phyloP scores from a whole-genome alignment of 176 grass and related monocot species.

The Tuctoria greenei region DNA sequence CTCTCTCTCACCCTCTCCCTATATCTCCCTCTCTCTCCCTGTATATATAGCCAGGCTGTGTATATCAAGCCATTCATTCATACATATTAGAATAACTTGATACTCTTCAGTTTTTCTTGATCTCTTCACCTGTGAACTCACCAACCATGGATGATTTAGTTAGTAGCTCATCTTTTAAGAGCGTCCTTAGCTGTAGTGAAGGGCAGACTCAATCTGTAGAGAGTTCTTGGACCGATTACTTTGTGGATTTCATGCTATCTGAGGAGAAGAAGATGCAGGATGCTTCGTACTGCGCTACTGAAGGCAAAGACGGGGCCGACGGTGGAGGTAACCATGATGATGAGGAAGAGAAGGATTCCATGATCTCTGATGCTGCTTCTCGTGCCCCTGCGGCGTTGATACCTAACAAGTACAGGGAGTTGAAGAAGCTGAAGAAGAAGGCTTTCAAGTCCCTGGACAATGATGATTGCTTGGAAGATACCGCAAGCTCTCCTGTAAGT shows the following conservation, averaged over 20 bases:
- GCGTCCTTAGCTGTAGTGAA: conserved; percentile 42
- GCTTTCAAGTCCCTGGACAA: conserved; percentile 47
- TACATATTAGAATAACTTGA: conserved; percentile 27
- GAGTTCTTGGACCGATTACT: conserved; percentile 81
- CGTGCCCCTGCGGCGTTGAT: conserved; percentile 21
- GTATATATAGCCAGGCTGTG: conserved; percentile 48
- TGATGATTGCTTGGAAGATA: conserved; percentile 86
- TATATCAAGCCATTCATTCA: conserved; percentile 40
- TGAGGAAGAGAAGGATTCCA: conserved; percentile 40
- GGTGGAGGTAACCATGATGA: not conserved
- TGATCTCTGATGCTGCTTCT: conserved; percentile 74
- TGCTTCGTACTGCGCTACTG: conserved; percentile 30
- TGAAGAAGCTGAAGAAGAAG: conserved; percentile 73
- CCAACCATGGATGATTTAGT: conserved; percentile 62
- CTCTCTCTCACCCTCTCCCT: conserved; percentile 13
- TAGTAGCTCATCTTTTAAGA: conserved; percentile 47
- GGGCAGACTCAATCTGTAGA: conserved; percentile 54
- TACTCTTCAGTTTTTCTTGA: conserved; percentile 6
- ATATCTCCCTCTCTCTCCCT: conserved; percentile 23
- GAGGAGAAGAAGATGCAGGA: conserved; percentile 55
- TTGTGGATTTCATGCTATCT: conserved; percentile 74
- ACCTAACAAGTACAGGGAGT: conserved; percentile 39
- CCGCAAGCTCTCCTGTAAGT: conserved; percentile 92
- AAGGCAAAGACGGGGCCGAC: not conserved
- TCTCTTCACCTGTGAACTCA: conserved; percentile 14